Evolutionary conservation across 768 basidiomycete species (phyloP).

Genomic region (Serendipita sp.): DNA sequence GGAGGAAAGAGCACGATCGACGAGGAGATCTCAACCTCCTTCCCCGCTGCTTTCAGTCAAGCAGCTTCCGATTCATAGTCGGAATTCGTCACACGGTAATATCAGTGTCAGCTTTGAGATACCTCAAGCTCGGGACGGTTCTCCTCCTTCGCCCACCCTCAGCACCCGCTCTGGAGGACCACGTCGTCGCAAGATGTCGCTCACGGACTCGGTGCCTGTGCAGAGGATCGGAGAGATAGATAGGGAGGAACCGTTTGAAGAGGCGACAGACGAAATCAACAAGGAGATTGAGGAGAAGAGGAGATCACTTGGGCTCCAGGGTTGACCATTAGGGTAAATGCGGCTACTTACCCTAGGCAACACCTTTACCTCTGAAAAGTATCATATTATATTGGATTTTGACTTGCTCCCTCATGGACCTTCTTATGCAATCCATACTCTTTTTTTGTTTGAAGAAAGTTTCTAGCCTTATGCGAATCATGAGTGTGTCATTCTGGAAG

Average conservation of each 20-base stretch:
- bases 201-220: constrained; percentile 49
- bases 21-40: constrained; percentile 2
- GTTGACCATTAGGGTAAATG: too few relatives aligned
- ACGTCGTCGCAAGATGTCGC: constrained; percentile 41
- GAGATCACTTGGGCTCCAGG: background rate
- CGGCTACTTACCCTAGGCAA: too few relatives aligned
- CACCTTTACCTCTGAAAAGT: too few relatives aligned
- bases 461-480: too few relatives aligned
- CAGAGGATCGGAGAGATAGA: constrained; percentile 44
- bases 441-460: too few relatives aligned
- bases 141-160: constrained; percentile 15
- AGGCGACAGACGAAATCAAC: constrained; percentile 53
- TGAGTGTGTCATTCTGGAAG: too few relatives aligned
- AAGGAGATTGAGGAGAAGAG: constrained; percentile 25
- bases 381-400: too few relatives aligned
- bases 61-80: background rate
- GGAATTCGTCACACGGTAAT: background rate
- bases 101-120: background rate
- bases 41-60: constrained; percentile 5
- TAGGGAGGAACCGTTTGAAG: constrained; percentile 37
- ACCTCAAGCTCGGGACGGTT: background rate
- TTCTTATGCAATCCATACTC: too few relatives aligned
- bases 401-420: too few relatives aligned
- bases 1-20: constrained; percentile 21
- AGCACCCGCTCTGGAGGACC: constrained; percentile 27